Evolutionary conservation across 805 yeast genomes (phyloP).

Genomic region (Allodekkera sacchari): DNA sequence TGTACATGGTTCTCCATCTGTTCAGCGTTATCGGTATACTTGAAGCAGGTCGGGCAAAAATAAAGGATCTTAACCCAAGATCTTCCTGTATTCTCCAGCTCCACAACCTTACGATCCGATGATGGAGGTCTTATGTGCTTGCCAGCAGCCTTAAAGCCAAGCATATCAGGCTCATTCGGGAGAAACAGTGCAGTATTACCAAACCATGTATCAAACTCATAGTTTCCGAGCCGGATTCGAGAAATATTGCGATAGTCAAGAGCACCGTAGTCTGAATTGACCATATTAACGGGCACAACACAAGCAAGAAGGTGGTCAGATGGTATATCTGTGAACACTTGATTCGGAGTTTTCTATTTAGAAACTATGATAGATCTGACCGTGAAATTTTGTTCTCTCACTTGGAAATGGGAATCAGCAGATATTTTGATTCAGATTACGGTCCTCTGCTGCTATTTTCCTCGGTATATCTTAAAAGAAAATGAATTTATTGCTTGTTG

Average conservation of each 20-base stretch:
- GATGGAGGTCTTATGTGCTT: slow-evolving; percentile 13
- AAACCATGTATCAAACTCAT: slow-evolving; percentile 75
- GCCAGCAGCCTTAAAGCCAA: slow-evolving; percentile 34
- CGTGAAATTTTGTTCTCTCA: no score
- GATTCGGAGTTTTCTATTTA: no score
- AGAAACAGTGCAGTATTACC: slow-evolving; percentile 73
- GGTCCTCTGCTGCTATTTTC: no score
- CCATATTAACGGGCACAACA: no score
- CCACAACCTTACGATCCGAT: slow-evolving; percentile 11
- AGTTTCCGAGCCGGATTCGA: slow-evolving; percentile 59
- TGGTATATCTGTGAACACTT: no score
- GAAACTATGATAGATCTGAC: no score
- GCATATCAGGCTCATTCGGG: slow-evolving; percentile 32
- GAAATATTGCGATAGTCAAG: slow-evolving; percentile 54
- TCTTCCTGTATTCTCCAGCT: slow-evolving; percentile 11
- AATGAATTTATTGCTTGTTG: no score
- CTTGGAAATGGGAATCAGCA: no score
- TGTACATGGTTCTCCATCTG: slow-evolving; percentile 43
- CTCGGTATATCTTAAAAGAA: no score
- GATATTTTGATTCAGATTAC: no score
- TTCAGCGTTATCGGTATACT: slow-evolving; percentile 47
- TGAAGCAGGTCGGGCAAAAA: slow-evolving; percentile 81
- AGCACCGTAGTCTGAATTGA: slow-evolving; percentile 58
- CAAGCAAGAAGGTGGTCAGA: no score
- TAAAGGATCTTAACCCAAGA: slow-evolving; percentile 55